These are phyloP conservation scores for Aspergillus nidulans DNA, from an alignment of 495 filamentous ascomycete genomes.

Conservation along the genomic window DNA sequence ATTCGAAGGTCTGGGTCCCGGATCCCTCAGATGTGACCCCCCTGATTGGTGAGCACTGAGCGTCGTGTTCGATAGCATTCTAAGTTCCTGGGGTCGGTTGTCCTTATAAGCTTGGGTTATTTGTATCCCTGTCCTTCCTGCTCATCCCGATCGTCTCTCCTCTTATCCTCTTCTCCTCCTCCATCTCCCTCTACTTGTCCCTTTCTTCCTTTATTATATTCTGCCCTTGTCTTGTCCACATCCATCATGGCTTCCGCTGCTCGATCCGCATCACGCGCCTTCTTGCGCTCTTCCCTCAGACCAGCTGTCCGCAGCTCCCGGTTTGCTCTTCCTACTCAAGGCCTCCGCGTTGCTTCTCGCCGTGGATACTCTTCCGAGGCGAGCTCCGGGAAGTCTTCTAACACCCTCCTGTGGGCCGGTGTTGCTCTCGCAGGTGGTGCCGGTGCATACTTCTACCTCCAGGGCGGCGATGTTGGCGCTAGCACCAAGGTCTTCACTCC, in stretches of 20 bases:
- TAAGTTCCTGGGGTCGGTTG: not conserved
- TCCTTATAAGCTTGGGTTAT: not conserved
- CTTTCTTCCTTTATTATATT: slow-evolving; percentile 8
- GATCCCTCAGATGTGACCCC: slow-evolving; percentile 10
- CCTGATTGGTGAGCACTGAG: slow-evolving; percentile 21
- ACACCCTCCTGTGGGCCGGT: slow-evolving; percentile 48
- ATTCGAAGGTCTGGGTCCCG: slow-evolving; percentile 17
- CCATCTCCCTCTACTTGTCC: not conserved
- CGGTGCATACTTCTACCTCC: slow-evolving; percentile 66
- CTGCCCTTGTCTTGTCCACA: slow-evolving; percentile 17
- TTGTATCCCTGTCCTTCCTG: slow-evolving; percentile 16
- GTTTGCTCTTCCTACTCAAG: slow-evolving; percentile 55
- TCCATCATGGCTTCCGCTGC: slow-evolving; percentile 58
- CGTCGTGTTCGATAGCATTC: slow-evolving; percentile 16
- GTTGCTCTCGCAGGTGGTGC: slow-evolving; percentile 60
- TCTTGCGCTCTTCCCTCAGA: slow-evolving; percentile 49
- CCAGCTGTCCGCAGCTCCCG: slow-evolving; percentile 52
- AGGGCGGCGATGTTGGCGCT: slow-evolving; percentile 43
- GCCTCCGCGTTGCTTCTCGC: slow-evolving; percentile 60
- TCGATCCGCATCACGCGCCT: slow-evolving; percentile 45
- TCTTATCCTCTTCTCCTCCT: slow-evolving; percentile 6
- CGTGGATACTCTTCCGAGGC: slow-evolving; percentile 75
- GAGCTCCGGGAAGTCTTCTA: slow-evolving; percentile 47
- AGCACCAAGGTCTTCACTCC: slow-evolving; percentile 56
- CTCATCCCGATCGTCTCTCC: slow-evolving; percentile 1